Base-by-base conservation (phyloP, 2,329 filamentous ascomycete species). In the Sporothrix pseudoabietina region DNA sequence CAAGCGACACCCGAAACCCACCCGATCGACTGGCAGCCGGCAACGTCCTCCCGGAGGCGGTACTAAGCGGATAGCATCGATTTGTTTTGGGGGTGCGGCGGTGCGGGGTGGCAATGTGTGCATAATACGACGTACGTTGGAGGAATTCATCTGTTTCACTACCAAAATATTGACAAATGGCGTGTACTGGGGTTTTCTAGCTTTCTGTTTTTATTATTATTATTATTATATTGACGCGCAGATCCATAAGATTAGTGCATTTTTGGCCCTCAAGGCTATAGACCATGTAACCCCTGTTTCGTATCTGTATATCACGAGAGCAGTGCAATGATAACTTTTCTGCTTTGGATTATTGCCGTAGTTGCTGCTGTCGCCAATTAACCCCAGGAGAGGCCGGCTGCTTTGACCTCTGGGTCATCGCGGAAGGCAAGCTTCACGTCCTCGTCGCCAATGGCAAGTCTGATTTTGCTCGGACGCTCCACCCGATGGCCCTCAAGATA, bases 1-100 rank as follows among this genome's bases (percentile, higher is more conserved):
- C 89, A 91, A 71, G 96, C 96, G 22, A 98, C 95, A 0, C 92
- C 92, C 52, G 94, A 98, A 81, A 92, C 92, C 1, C 94, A 98
- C 82, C 96, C 96, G 2, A 82, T 99, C 59, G 91, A 97, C 61
- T 99, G 96, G 96, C 94, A 92, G 79, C 94, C 94, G 30, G 93
- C 89, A 1, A 81, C 97, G 72, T 90, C 90, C 19, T 90, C 90
- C 19, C 87, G 92, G 79, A 89, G 92, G 80, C 96, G 94, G 81
- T 96, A 87, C 80, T 93, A 86, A 47, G 49, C 16, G 68, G 3
- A 55, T 41, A 22, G 5, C n/a, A 57, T 69, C 65, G 9, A 22
- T 2, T 12, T 68, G 35, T 10, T 49, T 26, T 1, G 26, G 44
- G 16, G 26, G 26, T 12, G 26, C 26, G 26, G 26, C 26, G 26